Conservation (phyloP, 2,329 filamentous ascomycete species). For the Fusarium sp. region DNA sequence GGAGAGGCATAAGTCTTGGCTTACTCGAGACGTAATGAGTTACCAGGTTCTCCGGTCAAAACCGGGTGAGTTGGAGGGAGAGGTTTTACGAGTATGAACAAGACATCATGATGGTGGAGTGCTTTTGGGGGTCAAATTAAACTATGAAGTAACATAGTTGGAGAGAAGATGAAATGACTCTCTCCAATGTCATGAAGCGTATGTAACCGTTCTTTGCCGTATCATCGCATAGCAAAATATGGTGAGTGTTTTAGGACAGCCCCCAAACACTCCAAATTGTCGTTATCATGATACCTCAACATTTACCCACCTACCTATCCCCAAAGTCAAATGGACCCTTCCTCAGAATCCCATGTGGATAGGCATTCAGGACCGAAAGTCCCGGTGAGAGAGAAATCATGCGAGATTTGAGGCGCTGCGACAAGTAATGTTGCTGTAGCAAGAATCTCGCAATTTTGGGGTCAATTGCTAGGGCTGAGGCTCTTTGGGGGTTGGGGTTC, state of each 20-base stretch:
- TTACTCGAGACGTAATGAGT: neutral
- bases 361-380: constrained; percentile 2
- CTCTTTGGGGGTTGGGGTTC: constrained; percentile 44
- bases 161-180: neutral
- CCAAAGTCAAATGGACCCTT: neutral
- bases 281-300: constrained; percentile 1
- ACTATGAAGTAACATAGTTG: neutral
- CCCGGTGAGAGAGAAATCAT: neutral
- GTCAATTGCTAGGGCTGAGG: constrained; percentile 27
- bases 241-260: constrained; percentile 1
- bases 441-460: constrained; percentile 28
- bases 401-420: neutral
- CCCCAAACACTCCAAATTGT: constrained; percentile 18
- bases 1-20: constrained; percentile 9
- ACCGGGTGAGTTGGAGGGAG: constrained; percentile 16
- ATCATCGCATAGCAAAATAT: constrained; percentile 1
- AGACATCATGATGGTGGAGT: constrained; percentile 2
- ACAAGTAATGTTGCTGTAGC: neutral
- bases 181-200: constrained; percentile 9
- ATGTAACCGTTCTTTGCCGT: constrained; percentile 27
- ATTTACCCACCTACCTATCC: neutral
- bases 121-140: neutral
- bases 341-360: neutral
- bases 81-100: constrained; percentile 1
- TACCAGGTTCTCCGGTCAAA: neutral